phyloP scores from a whole-genome alignment of 129 eudicot species.

The Arctium minus region DNA sequence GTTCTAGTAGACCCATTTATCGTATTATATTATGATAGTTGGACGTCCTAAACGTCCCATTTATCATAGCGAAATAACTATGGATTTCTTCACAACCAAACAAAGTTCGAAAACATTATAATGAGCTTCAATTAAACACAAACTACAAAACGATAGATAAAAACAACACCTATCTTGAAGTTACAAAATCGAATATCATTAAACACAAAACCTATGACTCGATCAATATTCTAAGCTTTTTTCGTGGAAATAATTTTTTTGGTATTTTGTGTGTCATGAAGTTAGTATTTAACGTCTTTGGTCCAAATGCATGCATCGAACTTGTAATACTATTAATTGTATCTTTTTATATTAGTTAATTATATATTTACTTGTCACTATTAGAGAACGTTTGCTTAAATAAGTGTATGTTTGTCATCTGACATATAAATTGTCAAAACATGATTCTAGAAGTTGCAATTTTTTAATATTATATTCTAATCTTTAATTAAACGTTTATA shows the following conservation, averaged over 20 bases:
- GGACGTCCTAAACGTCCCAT: too few relatives aligned
- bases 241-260: neutral
- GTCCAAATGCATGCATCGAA: slow-evolving; percentile 15
- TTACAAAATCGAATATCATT: neutral
- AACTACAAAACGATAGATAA: neutral
- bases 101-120: neutral
- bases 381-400: slow-evolving; percentile 1
- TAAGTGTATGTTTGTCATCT: neutral
- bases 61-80: neutral
- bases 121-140: neutral
- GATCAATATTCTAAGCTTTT: neutral
- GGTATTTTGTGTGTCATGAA: neutral
- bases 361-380: slow-evolving; percentile 5
- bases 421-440: neutral
- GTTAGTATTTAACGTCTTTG: too few relatives aligned
- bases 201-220: neutral
- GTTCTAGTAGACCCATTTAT: too few relatives aligned
- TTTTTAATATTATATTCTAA: neutral
- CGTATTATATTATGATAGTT: too few relatives aligned
- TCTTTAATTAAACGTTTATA: too few relatives aligned
- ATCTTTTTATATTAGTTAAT: neutral
- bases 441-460: slow-evolving; percentile 16
- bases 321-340: neutral
- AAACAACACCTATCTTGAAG: neutral
- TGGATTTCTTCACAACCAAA: neutral